phyloP scores from a whole-genome alignment of 495 filamentous ascomycete species.

The Amphirosellinia nigrospora region DNA sequence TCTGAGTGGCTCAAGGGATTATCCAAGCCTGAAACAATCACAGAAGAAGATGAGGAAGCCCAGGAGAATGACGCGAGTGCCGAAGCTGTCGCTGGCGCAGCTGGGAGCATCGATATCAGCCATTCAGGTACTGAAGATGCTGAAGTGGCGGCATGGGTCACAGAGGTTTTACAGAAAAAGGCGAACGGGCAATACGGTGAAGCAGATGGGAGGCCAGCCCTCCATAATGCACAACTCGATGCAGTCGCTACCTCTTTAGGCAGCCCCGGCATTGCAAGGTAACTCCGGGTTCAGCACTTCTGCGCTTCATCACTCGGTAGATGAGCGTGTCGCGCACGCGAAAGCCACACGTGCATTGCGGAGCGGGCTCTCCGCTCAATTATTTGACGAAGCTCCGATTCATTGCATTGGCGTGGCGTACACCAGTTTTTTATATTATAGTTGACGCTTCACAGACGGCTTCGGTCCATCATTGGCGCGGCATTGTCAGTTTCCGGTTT shows the following conservation, averaged over 20 bases:
- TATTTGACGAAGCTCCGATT: conserved; percentile 36
- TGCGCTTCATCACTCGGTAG: conserved; percentile 24
- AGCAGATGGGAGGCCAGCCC: conserved; percentile 62
- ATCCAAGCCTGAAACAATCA: conserved; percentile 81
- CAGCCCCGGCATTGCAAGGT: conserved; percentile 40
- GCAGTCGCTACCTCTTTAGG: conserved; percentile 54
- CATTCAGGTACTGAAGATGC: conserved; percentile 63
- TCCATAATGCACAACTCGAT: conserved; percentile 80
- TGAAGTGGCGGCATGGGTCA: conserved; percentile 88
- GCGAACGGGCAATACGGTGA: conserved; percentile 52
- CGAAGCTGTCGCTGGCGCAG: conserved; percentile 49
- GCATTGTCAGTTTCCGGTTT: conserved; percentile 18
- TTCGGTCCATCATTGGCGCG: conserved; percentile 25
- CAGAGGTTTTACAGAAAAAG: conserved; percentile 68
- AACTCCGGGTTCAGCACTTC: conserved; percentile 23
- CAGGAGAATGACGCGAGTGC: conserved; percentile 54
- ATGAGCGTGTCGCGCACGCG: conserved; percentile 18
- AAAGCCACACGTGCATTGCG: conserved; percentile 22
- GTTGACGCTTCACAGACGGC: conserved; percentile 29
- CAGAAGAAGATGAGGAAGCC: conserved; percentile 73
- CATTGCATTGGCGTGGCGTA: conserved; percentile 43
- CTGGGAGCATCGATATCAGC: conserved; percentile 49
- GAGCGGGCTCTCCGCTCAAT: conserved; percentile 35
- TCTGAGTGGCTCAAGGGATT: conserved; percentile 87
- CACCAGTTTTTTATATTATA: conserved; percentile 30